phyloP scores from a whole-genome alignment of 2,329 filamentous ascomycete species.

The Alternaria alternata region DNA sequence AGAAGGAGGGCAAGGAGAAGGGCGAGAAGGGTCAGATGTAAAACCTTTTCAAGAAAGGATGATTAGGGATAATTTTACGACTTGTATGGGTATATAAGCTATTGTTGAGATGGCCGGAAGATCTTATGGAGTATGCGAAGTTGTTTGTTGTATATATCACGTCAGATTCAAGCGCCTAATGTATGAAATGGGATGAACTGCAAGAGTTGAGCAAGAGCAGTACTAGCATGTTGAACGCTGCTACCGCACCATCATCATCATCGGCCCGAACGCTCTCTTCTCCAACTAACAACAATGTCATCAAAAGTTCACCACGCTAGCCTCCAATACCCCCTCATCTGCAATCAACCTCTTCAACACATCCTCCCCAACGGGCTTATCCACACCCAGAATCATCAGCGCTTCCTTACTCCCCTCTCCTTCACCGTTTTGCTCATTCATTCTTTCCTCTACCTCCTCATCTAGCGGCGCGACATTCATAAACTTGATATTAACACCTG shows the following conservation, averaged over 20 bases:
- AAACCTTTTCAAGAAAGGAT: neutral
- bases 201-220: neutral
- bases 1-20: conserved; percentile 54
- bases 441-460: conserved; percentile 42
- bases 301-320: conserved; percentile 58
- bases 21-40: conserved; percentile 49
- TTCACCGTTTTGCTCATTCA: conserved; percentile 22
- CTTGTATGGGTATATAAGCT: neutral
- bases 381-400: conserved; percentile 81
- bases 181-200: fast-evolving
- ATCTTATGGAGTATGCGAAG: neutral
- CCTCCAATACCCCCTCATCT: conserved; percentile 61
- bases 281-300: neutral
- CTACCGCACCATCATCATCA: neutral
- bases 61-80: neutral
- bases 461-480: conserved; percentile 76
- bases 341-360: conserved; percentile 60
- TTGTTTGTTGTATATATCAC: neutral
- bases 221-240: neutral
- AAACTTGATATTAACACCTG: conserved; percentile 79
- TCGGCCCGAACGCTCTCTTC: neutral
- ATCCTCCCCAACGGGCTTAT: conserved; percentile 68
- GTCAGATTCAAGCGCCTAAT: neutral
- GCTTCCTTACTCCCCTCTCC: conserved; percentile 65
- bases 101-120: fast-evolving